A percentile compares a stretch with the other conserved stretches of the same genome.
phyloP scores from a whole-genome alignment of 106 monocot species.

The Amphibolis antarctica region DNA sequence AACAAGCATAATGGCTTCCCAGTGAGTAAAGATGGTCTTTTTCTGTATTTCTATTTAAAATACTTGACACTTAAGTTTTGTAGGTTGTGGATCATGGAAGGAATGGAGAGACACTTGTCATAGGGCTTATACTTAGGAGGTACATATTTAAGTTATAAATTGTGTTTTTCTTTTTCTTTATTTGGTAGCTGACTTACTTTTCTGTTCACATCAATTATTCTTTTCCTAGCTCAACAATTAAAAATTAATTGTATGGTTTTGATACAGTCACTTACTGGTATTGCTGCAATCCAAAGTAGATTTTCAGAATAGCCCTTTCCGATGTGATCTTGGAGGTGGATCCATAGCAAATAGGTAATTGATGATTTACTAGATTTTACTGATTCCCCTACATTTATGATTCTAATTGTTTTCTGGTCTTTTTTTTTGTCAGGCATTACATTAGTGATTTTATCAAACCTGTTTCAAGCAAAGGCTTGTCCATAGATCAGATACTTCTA shows the following conservation, averaged over 20 bases:
- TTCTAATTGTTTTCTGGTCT: conserved; percentile 10
- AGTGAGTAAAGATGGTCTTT: conserved; percentile 32
- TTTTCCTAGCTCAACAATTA: background rate
- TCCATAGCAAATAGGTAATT: conserved; percentile 49
- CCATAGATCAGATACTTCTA: conserved; percentile 64
- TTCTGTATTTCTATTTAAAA: background rate
- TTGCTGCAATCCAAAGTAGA: conserved; percentile 88
- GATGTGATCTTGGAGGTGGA: conserved; percentile 51
- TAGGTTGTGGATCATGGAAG: conserved; percentile 70
- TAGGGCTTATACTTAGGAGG: conserved; percentile 94
- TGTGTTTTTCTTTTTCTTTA: background rate
- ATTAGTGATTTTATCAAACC: conserved; percentile 29
- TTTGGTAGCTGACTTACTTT: background rate
- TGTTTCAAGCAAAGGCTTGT: conserved; percentile 21
- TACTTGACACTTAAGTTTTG: background rate
- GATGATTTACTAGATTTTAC: background rate
- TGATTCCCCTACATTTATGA: conserved; percentile 21
- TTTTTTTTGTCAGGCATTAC: conserved; percentile 11
- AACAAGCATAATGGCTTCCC: conserved; percentile 95
- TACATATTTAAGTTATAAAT: conserved; percentile 3
- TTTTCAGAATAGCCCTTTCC: conserved; percentile 80
- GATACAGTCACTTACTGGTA: conserved; percentile 66
- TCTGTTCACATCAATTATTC: background rate
- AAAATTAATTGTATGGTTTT: background rate
- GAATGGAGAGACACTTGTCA: conserved; percentile 64